These are phyloP conservation scores for Balamuthia mandrillaris DNA, from an alignment of 208 protist species.

Conservation along the genomic window DNA sequence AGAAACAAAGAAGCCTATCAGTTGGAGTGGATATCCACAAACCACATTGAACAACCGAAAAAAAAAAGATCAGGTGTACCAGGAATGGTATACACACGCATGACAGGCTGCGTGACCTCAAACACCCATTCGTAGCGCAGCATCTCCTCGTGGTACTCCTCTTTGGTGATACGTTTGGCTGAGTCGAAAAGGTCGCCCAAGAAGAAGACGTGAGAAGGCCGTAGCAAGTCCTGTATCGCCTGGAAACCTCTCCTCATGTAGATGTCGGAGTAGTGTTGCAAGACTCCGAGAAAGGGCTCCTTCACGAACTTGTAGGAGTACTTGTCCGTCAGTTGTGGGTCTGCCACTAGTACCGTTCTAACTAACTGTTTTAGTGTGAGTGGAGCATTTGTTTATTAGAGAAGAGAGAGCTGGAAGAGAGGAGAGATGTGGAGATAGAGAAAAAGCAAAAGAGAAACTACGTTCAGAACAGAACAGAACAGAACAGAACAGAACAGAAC, in stretches of 20 bases:
- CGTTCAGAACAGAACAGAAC: background rate
- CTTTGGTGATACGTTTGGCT: background rate
- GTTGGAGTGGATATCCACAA: no score
- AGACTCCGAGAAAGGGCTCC: background rate
- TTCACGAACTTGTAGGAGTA: background rate
- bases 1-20: background rate
- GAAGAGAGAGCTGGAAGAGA: background rate
- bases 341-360: background rate
- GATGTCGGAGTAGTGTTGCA: slow-evolving; percentile 10
- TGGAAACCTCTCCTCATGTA: background rate
- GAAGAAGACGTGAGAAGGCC: background rate
- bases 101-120: background rate
- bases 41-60: no score
- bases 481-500: background rate
- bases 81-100: background rate
- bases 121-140: background rate
- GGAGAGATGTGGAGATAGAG: background rate
- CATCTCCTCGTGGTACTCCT: background rate
- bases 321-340: slow-evolving; percentile 14
- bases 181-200: slow-evolving; percentile 16
- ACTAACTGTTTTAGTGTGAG: no score
- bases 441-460: background rate
- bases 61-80: background rate
- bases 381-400: background rate
- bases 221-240: background rate